phyloP scores from a whole-genome alignment of 768 basidiomycete species.

The Podaxis carcinomalis region DNA sequence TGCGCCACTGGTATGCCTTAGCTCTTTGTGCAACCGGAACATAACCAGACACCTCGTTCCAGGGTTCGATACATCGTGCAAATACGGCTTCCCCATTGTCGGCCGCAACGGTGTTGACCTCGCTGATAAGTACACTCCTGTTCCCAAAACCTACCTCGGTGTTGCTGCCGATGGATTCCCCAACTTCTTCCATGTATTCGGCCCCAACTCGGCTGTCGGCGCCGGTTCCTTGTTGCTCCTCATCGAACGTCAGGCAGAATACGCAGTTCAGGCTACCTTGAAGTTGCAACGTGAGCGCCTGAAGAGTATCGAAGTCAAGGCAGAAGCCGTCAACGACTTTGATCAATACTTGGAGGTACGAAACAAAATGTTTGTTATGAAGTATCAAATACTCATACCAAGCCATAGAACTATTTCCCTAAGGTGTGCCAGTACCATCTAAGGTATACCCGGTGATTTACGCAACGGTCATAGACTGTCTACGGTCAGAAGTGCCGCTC shows the following conservation, averaged over 20 bases:
- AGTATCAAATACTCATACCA: neutral
- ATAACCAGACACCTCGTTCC: neutral
- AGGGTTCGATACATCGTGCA: slow-evolving; percentile 53
- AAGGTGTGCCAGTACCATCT: slow-evolving; percentile 24
- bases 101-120: slow-evolving; percentile 50
- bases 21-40: neutral
- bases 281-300: slow-evolving; percentile 63
- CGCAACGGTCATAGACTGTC: slow-evolving; percentile 38
- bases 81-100: slow-evolving; percentile 45
- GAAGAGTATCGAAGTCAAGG: slow-evolving; percentile 58
- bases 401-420: slow-evolving; percentile 41
- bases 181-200: slow-evolving; percentile 58
- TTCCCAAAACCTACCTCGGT: slow-evolving; percentile 55
- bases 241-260: slow-evolving; percentile 54
- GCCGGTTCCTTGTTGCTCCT: slow-evolving; percentile 52
- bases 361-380: neutral
- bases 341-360: slow-evolving; percentile 55
- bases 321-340: slow-evolving; percentile 57
- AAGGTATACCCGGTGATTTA: neutral
- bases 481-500: slow-evolving; percentile 54
- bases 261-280: slow-evolving; percentile 46
- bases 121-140: slow-evolving; percentile 48
- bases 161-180: slow-evolving; percentile 62
- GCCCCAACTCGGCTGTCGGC: slow-evolving; percentile 55
- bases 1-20: slow-evolving; percentile 51